Conservation (phyloP, 192 early-diverging fungal genomes). For the Coemansia sp. region DNA sequence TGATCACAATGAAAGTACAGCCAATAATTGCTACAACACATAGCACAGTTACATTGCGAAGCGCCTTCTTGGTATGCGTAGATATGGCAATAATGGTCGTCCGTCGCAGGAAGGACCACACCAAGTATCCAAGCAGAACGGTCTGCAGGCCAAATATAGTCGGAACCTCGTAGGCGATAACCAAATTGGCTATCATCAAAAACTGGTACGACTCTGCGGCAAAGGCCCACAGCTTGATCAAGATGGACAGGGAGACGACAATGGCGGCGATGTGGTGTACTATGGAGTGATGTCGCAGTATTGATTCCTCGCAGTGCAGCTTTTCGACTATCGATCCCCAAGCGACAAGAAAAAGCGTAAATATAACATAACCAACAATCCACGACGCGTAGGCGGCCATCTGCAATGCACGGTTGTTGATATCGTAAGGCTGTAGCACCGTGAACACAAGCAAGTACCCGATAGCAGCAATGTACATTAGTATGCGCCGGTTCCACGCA, state of each 20-base stretch:
- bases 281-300: conserved; percentile 1
- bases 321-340: conserved; percentile 39
- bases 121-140: conserved; percentile 15
- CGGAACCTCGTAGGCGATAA: conserved; percentile 30
- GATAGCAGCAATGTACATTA: conserved; percentile 45
- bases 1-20: conserved; percentile 25
- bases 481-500: conserved; percentile 42
- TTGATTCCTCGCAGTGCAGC: conserved; percentile 9
- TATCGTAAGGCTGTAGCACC: conserved; percentile 31
- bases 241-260: conserved; percentile 24
- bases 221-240: conserved; percentile 39
- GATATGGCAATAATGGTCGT: conserved; percentile 45
- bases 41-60: conserved; percentile 28
- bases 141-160: conserved; percentile 32
- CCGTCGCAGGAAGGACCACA: conserved; percentile 29
- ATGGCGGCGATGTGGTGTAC: conserved; percentile 18
- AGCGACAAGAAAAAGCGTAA: conserved; percentile 38
- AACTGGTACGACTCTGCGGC: conserved; percentile 43
- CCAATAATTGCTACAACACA: conserved; percentile 29
- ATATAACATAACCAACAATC: conserved; percentile 42
- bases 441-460: conserved; percentile 41
- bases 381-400: conserved; percentile 39
- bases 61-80: conserved; percentile 28
- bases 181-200: background rate
- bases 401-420: conserved; percentile 25